A percentile compares a stretch with the other conserved stretches of the same genome.
These are phyloP conservation scores for Dactylonectria estremocensis DNA, from an alignment of 2,329 filamentous ascomycete genomes.

Conservation along the genomic window DNA sequence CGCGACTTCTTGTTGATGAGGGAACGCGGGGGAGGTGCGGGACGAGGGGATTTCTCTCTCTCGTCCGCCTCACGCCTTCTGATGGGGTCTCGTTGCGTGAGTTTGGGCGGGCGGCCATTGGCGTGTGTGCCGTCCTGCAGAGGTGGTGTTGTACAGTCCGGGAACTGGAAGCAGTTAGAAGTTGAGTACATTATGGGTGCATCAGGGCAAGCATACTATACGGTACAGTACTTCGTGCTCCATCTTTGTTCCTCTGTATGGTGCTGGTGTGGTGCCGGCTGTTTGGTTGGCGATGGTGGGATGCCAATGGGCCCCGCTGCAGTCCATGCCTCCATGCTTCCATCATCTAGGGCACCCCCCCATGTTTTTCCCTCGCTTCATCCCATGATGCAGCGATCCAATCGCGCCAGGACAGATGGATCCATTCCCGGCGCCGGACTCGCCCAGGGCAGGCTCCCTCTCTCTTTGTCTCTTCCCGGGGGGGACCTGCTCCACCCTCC, in stretches of 20 bases:
- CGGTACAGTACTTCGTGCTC: background rate
- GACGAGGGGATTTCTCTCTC: conserved; percentile 16
- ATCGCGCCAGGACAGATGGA: background rate
- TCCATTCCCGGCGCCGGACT: background rate
- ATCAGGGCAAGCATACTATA: background rate
- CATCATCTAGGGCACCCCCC: too few species aligned
- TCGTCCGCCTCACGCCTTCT: conserved; percentile 10
- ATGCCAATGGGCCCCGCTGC: conserved; percentile 18
- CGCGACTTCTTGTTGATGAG: background rate
- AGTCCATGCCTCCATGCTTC: conserved; percentile 1
- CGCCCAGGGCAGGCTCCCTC: conserved; percentile 3
- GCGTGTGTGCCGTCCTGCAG: conserved; percentile 25
- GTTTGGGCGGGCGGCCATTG: conserved; percentile 23
- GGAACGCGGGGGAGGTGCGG: background rate
- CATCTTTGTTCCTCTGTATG: conserved; percentile 25
- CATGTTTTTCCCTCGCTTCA: conserved; percentile 1
- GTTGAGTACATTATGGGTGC: conserved; percentile 22
- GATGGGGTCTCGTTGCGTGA: conserved; percentile 17
- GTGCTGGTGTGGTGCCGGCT: conserved; percentile 32
- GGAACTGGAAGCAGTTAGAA: background rate
- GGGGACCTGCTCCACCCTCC: background rate
- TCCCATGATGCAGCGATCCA: background rate
- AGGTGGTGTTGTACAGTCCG: conserved; percentile 25
- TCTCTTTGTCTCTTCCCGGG: background rate
- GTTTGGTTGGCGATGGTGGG: conserved; percentile 30